Evolutionary conservation across 1,284 basidiomycete species (phyloP).

Genomic region (Fomitopsis palustris): DNA sequence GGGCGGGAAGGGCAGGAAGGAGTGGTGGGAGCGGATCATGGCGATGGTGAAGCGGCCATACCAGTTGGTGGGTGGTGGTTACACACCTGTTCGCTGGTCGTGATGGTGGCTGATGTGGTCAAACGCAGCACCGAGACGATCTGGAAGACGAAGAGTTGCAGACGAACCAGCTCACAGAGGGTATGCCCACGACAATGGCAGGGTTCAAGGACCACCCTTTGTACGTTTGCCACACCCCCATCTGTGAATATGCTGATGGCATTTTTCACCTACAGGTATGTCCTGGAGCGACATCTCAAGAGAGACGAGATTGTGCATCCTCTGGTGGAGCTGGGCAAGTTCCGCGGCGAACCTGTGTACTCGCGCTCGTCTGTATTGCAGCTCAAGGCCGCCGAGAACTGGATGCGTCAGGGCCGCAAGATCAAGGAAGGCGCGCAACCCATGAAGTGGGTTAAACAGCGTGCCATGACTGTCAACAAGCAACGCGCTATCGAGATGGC

Average conservation of each 20-base stretch:
- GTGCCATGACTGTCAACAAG: slow-evolving; percentile 80
- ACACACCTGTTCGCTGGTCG: slow-evolving; percentile 10
- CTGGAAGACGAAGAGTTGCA: slow-evolving; percentile 93
- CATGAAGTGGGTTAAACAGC: slow-evolving; percentile 87
- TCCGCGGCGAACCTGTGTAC: slow-evolving; percentile 93
- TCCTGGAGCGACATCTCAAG: slow-evolving; percentile 85
- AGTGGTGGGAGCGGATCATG: slow-evolving; percentile 85
- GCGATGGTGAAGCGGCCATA: slow-evolving; percentile 68
- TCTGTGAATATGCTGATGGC: background rate
- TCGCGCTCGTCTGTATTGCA: slow-evolving; percentile 78
- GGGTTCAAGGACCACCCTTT: slow-evolving; percentile 97
- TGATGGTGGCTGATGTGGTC: background rate
- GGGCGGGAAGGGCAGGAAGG: slow-evolving; percentile 63
- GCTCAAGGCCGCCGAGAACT: slow-evolving; percentile 91
- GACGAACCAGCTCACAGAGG: slow-evolving; percentile 76
- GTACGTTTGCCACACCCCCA: slow-evolving; percentile 38
- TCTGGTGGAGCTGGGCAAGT: slow-evolving; percentile 84
- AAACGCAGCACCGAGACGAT: slow-evolving; percentile 80
- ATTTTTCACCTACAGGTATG: slow-evolving; percentile 59
- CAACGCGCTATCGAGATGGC: slow-evolving; percentile 83
- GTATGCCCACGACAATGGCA: slow-evolving; percentile 89
- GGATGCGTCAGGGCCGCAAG: slow-evolving; percentile 85
- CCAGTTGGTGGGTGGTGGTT: slow-evolving; percentile 76
- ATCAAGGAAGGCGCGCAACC: slow-evolving; percentile 79
- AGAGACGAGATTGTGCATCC: slow-evolving; percentile 87